Evolutionary conservation across 2,329 filamentous ascomycete species (phyloP), one percentile per base, ranked within the genome.

Genomic region (Penicillium olsonii): DNA sequence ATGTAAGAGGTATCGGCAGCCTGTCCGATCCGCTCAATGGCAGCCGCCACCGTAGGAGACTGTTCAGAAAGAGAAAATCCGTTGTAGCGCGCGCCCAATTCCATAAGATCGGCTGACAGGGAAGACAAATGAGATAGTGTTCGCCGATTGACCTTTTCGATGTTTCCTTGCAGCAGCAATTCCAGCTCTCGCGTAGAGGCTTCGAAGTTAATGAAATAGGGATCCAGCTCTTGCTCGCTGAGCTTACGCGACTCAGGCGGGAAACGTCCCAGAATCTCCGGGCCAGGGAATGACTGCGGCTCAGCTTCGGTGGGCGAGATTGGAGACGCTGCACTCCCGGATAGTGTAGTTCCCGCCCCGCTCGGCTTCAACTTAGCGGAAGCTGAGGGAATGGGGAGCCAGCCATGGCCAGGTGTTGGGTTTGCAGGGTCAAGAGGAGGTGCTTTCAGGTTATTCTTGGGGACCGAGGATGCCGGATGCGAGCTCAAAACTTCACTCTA

Each of bases 381-480:
- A 34, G 82, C 75, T 5, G 91, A 84, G 7, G 94, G 94, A 0
- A 97, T 77, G 0, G 94, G 94, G 10, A 99, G 84, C 74, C 86
- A 97, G 59, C 81, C 84, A 70, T 99, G 95, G 12, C 87, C 94
- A 42, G 86, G 79, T 1, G 88, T 89, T 5, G 94, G 92, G 66
- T 96, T 95, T n/a, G 92, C 90, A 7, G 94, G 85, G 68, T 99
- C 87, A 52, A 97, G 80, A 5, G 94, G 95, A n/a, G 95, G 95
- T 3, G 94, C 92, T 74, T 94, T 95, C 63, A 97, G 80, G 55
- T 92, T 87, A 50, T 92, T 92, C 73, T 97, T 97, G 2, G 95
- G 94, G 48, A 99, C 88, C 17, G 89, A 95, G 4, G 90, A 83
- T 29, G 95, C 85, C 1, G 94, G 94, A 61, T 94, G 88, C 4